phyloP scores from a whole-genome alignment of 2,329 filamentous ascomycete genomes.

The Xylariaceae sp. region DNA sequence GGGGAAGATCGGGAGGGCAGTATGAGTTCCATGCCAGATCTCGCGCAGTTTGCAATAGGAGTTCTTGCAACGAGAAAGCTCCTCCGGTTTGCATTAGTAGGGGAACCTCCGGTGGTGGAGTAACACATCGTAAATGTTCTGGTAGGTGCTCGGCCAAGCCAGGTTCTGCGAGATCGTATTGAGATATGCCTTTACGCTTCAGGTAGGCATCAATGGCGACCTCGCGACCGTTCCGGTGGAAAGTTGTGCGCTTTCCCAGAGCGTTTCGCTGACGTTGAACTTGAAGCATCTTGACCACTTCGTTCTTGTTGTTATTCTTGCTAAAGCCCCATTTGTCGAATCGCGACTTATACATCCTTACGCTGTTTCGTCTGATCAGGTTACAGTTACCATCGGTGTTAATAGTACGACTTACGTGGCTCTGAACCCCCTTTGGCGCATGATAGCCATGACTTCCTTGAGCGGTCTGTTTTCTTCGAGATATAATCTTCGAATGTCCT shows the following conservation, averaged over 20 bases:
- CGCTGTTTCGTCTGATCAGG: constrained; percentile 34
- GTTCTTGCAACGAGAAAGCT: constrained; percentile 28
- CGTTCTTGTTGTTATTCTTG: constrained; percentile 54
- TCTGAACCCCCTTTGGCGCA: constrained; percentile 48
- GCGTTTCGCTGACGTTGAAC: constrained; percentile 53
- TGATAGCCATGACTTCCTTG: constrained; percentile 53
- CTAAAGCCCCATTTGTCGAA: constrained; percentile 56
- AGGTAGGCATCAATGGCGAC: constrained; percentile 52
- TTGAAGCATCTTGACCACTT: constrained; percentile 49
- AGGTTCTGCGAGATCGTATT: constrained; percentile 44
- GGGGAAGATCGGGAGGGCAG: constrained; percentile 26
- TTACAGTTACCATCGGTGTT: constrained; percentile 3
- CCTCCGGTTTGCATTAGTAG: constrained; percentile 23
- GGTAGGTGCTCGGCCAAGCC: constrained; percentile 27
- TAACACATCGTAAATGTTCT: constrained; percentile 28
- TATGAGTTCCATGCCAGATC: constrained; percentile 30
- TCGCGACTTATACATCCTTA: constrained; percentile 56
- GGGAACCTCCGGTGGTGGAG: constrained; percentile 28
- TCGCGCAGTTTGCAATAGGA: constrained; percentile 27
- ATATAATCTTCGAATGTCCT: constrained; percentile 44
- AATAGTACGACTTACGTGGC: constrained; percentile 40
- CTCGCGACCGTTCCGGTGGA: constrained; percentile 51
- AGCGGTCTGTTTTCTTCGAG: constrained; percentile 49
- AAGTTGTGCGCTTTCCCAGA: constrained; percentile 51
- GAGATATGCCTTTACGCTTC: constrained; percentile 52